Conservation (phyloP, 2,329 filamentous ascomycete species). For the Trichoderma harzianum region DNA sequence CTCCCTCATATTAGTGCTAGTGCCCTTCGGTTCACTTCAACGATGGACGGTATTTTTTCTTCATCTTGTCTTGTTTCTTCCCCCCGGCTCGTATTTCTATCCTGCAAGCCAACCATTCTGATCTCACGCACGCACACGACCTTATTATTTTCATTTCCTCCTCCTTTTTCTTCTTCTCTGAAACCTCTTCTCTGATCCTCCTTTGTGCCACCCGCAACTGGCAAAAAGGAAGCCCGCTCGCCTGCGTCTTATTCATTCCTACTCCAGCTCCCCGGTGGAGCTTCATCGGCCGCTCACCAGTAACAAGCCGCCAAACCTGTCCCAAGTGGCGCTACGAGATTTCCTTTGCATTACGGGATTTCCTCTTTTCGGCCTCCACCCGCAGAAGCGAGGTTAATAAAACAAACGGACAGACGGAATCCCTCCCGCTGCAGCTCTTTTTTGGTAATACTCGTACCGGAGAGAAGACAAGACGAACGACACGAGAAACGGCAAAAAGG, state of each 20-base stretch:
- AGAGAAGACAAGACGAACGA: background rate
- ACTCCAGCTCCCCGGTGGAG: background rate
- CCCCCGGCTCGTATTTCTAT: background rate
- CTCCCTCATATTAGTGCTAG: background rate
- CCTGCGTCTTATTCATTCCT: background rate
- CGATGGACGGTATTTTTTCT: background rate
- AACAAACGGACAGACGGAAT: background rate
- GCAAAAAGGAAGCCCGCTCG: background rate
- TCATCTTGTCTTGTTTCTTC: background rate
- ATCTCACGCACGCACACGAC: background rate
- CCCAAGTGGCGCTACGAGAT: slow-evolving; percentile 8
- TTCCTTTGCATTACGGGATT: background rate
- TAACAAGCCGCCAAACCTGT: background rate
- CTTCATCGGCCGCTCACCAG: background rate
- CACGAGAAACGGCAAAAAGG: background rate
- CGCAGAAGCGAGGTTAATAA: background rate
- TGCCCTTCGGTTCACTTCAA: background rate
- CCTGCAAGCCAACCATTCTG: background rate
- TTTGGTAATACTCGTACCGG: background rate
- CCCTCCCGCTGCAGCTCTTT: background rate
- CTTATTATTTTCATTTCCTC: background rate
- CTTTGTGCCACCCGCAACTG: background rate
- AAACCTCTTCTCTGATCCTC: background rate
- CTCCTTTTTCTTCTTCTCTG: background rate
- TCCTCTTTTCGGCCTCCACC: background rate